These are phyloP conservation scores for Diaporthe sp. DNA, from an alignment of 2,329 filamentous ascomycete species.

Conservation along the genomic window DNA sequence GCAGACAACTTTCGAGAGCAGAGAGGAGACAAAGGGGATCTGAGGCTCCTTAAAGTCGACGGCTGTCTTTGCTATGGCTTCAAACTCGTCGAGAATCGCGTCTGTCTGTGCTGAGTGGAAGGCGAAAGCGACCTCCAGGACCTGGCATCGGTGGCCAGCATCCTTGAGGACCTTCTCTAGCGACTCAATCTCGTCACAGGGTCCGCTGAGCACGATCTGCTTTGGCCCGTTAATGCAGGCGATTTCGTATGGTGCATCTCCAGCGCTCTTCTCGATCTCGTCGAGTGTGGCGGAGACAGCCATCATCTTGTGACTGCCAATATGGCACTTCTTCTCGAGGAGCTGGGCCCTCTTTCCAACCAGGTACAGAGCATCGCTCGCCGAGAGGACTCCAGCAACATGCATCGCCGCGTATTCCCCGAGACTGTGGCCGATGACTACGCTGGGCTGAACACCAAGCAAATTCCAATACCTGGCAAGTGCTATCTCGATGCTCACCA, in stretches of 20 bases:
- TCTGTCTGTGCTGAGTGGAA: constrained; percentile 56
- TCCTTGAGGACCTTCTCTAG: constrained; percentile 22
- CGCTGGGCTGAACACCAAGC: constrained; percentile 60
- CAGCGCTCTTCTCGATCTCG: constrained; percentile 46
- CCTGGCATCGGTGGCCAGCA: constrained; percentile 49
- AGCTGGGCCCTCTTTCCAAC: constrained; percentile 72
- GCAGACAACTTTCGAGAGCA: constrained; percentile 9
- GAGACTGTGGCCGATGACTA: constrained; percentile 69
- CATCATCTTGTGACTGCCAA: constrained; percentile 52
- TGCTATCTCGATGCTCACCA: constrained; percentile 57
- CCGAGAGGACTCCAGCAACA: constrained; percentile 74
- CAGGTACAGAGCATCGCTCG: constrained; percentile 71
- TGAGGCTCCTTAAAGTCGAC: constrained; percentile 7
- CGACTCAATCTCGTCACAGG: constrained; percentile 58
- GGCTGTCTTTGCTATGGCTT: constrained; percentile 50
- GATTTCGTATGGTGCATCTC: constrained; percentile 50
- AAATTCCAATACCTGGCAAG: constrained; percentile 56
- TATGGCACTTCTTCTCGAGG: constrained; percentile 66
- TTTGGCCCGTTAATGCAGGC: constrained; percentile 76
- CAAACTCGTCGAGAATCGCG: constrained; percentile 61
- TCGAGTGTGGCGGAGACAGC: constrained; percentile 47
- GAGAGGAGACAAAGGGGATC: constrained; percentile 18
- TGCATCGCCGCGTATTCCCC: constrained; percentile 79
- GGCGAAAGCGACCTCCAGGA: constrained; percentile 53
- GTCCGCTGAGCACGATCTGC: constrained; percentile 73